Conservation (phyloP, 2,329 filamentous ascomycete genomes). For the Aspergillus fijiensis region DNA sequence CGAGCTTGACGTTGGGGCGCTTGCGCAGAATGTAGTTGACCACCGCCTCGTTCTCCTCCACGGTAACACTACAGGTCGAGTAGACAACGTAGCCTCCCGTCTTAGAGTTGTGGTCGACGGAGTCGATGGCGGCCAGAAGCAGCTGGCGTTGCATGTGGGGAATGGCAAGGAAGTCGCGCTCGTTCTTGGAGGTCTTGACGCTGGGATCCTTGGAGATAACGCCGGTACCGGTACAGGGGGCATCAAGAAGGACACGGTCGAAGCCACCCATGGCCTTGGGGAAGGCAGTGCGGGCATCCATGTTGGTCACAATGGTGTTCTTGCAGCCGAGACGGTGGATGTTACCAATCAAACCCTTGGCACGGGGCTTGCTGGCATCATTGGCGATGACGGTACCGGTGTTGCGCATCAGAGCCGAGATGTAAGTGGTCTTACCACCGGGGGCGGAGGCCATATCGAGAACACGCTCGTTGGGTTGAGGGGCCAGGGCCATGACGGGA, state of each 20-base stretch:
- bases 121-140: conserved; percentile 89
- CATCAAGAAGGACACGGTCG: conserved; percentile 89
- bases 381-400: conserved; percentile 95
- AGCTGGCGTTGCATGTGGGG: conserved; percentile 95
- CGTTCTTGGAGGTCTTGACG: conserved; percentile 98
- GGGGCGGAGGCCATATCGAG: conserved; percentile 95
- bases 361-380: conserved; percentile 88
- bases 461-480: conserved; percentile 86
- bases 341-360: conserved; percentile 97
- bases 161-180: conserved; percentile 88
- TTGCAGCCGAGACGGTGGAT: conserved; percentile 90
- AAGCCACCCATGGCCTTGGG: conserved; percentile 94
- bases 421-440: conserved; percentile 93
- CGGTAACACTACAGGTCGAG: conserved; percentile 90
- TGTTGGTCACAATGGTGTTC: conserved; percentile 93
- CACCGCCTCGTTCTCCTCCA: conserved; percentile 91
- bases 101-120: conserved; percentile 84
- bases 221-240: conserved; percentile 92
- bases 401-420: conserved; percentile 97
- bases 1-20: conserved; percentile 88
- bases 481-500: conserved; percentile 94
- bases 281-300: conserved; percentile 84
- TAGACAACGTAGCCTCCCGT: conserved; percentile 95
- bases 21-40: conserved; percentile 91
- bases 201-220: conserved; percentile 96